Evolutionary conservation across 2,329 filamentous ascomycete genomes (phyloP).

Genomic region (Teratosphaeria gauchensis): DNA sequence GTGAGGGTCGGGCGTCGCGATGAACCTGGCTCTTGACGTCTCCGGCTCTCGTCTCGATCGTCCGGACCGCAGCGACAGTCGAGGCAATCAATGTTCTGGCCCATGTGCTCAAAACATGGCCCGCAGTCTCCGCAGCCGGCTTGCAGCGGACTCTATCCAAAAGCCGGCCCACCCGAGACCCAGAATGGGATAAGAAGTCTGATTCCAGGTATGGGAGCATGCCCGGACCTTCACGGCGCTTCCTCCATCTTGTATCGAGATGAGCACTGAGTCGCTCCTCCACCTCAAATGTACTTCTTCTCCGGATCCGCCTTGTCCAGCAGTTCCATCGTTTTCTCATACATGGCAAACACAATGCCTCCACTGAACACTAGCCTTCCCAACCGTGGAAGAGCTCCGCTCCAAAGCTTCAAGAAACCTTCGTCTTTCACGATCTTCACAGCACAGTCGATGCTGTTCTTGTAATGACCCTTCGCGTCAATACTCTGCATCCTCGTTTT

Average conservation of each 20-base stretch:
- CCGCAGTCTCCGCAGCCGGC: too few relatives aligned
- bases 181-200: not conserved
- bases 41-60: too few relatives aligned
- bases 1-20: too few relatives aligned
- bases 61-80: too few relatives aligned
- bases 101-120: too few relatives aligned
- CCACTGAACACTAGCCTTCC: conserved; percentile 81
- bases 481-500: conserved; percentile 98
- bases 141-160: too few relatives aligned
- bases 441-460: conserved; percentile 79
- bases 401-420: conserved; percentile 86
- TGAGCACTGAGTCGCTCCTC: not conserved
- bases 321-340: conserved; percentile 91
- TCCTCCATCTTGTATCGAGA: not conserved
- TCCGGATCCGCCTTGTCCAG: conserved; percentile 75
- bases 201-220: not conserved
- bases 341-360: conserved; percentile 95
- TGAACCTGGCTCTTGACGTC: too few relatives aligned
- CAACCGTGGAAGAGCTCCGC: conserved; percentile 76
- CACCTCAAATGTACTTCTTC: conserved; percentile 57
- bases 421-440: conserved; percentile 78
- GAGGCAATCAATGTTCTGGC: too few relatives aligned
- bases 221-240: not conserved
- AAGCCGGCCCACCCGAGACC: too few relatives aligned
- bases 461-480: conserved; percentile 70